These are phyloP conservation scores for Pyropia haitanensis DNA, from an alignment of 23 red algal species.

Conservation along the genomic window DNA sequence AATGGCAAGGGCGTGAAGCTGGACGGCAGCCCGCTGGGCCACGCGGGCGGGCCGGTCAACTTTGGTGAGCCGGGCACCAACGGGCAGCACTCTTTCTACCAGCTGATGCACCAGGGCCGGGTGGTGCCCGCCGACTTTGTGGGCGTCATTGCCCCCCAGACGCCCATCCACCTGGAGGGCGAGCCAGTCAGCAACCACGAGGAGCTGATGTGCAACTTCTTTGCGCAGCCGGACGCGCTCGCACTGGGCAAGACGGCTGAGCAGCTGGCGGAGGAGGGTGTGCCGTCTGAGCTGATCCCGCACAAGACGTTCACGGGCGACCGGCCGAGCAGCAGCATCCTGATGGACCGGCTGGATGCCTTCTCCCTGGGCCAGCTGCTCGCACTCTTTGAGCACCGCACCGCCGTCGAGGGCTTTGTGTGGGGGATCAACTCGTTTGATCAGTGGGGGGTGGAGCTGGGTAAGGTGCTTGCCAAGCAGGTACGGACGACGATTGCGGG, in stretches of 20 bases:
- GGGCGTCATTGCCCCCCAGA: conserved; percentile 78
- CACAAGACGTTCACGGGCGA: conserved; percentile 87
- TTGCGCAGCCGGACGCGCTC: conserved; percentile 95
- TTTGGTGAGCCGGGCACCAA: conserved; percentile 98
- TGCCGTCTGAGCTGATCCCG: conserved; percentile 55
- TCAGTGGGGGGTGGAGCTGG: conserved; percentile 97
- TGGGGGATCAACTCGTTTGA: conserved; percentile 99
- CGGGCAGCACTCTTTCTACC: conserved; percentile 97
- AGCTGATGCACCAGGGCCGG: conserved; percentile 90
- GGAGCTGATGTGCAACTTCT: conserved; percentile 98
- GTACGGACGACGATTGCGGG: conserved; percentile 81
- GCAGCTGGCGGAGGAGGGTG: conserved; percentile 72
- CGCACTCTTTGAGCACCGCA: conserved; percentile 94
- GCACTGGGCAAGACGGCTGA: conserved; percentile 82
- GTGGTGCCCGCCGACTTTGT: conserved; percentile 87
- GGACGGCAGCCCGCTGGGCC: conserved; percentile 61
- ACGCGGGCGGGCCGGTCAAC: conserved; percentile 66
- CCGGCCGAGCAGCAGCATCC: conserved; percentile 61
- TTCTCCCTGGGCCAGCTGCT: conserved; percentile 83
- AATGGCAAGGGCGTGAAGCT: conserved; percentile 86
- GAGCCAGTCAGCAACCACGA: conserved; percentile 86
- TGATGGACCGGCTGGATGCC: conserved; percentile 62
- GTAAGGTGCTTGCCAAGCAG: conserved; percentile 90
- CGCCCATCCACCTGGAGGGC: conserved; percentile 63
- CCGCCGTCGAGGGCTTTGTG: conserved; percentile 91